Evolutionary conservation across 805 yeast genomes (phyloP), one percentile per base, ranked within the genome.

Genomic region (Myxozyma neotropica): DNA sequence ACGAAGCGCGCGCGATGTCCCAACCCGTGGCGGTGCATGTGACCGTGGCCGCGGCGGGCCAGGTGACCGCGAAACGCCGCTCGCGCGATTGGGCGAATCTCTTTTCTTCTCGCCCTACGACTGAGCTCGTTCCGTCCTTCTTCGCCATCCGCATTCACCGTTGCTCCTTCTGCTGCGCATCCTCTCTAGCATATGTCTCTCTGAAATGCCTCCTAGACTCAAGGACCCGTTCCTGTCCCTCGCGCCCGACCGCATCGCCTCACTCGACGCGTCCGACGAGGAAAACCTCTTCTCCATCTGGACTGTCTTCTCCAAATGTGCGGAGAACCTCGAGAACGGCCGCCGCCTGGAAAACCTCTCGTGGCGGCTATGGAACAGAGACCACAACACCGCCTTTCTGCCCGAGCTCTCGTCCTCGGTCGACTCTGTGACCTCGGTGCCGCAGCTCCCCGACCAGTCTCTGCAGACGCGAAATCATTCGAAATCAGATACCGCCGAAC

Each of bases 291-390:
- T 43, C 53, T 64, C 72, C 44, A 57, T 72, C 63, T 72, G 75
- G 75, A 68, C 71, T 15, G 74, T 72, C 46, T 71, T 73, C 53
- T 66, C 75, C 40, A 72, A 73, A 48, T 73, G 76, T 62, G 68
- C 73, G n/a, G 69, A 71, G 63, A 60, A 63, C 48, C 62, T 74
- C 26, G 75, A 72, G 39, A 72, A 74, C 58, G 76, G 76, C 39
- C 61, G 73, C n/a, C 68, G 76, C 2, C 64, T 73, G n/a, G 76
- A 73, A 58, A 73, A 73, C 63, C 61, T 73, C 59, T 70, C 75
- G n/a, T 73, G 76, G 76, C 61, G 76, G 8, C 65, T 73, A 52
- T 72, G 74, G 75, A 73, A 70, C 55, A 61, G 72, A 52, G 73
- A 70, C 48, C 59, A 64, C 23, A 27, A 33, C 26, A 26, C 44